Percentiles rank a stretch among this genome's conserved stretches.
Conservation (phyloP, 371 early-diverging fungal genomes). For the Apophysomyces trapeziformis region DNA sequence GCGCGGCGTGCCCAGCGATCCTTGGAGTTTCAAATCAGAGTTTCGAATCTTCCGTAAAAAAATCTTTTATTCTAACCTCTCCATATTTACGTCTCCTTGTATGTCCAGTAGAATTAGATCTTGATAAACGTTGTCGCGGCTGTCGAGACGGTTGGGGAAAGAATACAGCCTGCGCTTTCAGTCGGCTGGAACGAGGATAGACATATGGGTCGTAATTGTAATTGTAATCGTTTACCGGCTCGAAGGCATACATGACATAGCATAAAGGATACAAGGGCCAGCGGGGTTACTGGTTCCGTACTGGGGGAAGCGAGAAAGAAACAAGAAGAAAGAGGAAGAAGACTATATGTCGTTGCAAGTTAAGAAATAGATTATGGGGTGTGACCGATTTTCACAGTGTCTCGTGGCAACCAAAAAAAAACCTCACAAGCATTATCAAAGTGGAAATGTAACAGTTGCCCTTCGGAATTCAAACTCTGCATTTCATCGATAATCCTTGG, state of each 20-base stretch:
- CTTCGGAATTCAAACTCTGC: too few species aligned
- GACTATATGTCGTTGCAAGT: too few species aligned
- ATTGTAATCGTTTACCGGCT: not conserved
- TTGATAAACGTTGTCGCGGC: not conserved
- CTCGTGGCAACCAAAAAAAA: too few species aligned
- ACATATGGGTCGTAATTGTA: conserved; percentile 20
- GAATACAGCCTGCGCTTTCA: conserved; percentile 18
- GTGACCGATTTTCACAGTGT: too few species aligned
- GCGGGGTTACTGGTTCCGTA: not conserved
- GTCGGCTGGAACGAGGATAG: conserved; percentile 10
- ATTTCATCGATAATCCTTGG: too few species aligned
- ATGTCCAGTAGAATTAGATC: not conserved
- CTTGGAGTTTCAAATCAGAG: conserved; percentile 11
- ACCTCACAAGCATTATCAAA: not conserved
- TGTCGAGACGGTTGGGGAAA: not conserved
- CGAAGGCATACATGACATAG: conserved; percentile 7
- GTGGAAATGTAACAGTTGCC: too few species aligned
- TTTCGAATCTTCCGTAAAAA: not conserved
- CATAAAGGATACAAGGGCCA: not conserved
- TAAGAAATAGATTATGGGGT: too few species aligned
- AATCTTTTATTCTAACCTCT: conserved; percentile 2
- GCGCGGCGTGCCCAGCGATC: not conserved
- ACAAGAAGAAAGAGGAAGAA: not conserved
- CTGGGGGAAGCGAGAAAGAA: not conserved
- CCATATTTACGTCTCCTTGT: not conserved